These are phyloP conservation scores for Dryadomyces quercivorus DNA, from an alignment of 2,329 filamentous ascomycete genomes.

Conservation along the genomic window DNA sequence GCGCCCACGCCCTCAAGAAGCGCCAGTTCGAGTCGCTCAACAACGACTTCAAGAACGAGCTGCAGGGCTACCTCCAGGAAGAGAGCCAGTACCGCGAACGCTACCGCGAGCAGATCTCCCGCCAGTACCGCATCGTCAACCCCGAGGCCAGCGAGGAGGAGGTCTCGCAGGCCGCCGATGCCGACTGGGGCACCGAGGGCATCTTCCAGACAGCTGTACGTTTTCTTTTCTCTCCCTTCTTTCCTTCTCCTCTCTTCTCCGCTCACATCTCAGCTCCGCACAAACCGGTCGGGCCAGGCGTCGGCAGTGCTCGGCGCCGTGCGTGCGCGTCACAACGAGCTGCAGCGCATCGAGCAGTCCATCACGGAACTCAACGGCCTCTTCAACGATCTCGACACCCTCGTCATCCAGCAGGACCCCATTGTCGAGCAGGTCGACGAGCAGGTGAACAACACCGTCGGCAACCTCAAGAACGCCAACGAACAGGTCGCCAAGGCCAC, in stretches of 20 bases:
- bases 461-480: conserved; percentile 58
- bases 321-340: conserved; percentile 71
- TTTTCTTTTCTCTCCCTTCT: background rate
- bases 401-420: conserved; percentile 60
- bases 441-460: conserved; percentile 52
- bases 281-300: conserved; percentile 63
- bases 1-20: conserved; percentile 52
- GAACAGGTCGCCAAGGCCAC: conserved; percentile 57
- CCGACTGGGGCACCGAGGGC: conserved; percentile 66
- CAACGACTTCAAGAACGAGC: conserved; percentile 57
- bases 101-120: conserved; percentile 65
- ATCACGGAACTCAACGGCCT: conserved; percentile 57
- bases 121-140: conserved; percentile 73
- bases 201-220: conserved; percentile 73
- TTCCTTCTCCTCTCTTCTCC: background rate
- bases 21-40: conserved; percentile 59
- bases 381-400: conserved; percentile 63
- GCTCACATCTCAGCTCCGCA: conserved; percentile 44
- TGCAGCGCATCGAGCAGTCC: conserved; percentile 67
- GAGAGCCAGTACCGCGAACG: conserved; percentile 59
- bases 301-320: conserved; percentile 65
- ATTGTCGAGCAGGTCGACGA: conserved; percentile 49
- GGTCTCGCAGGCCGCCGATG: conserved; percentile 54
- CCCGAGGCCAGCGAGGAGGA: conserved; percentile 66
- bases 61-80: conserved; percentile 58